A percentile compares a stretch with the other conserved stretches of the same genome.
Evolutionary conservation across 148 eudicot genomes (phyloP).

Genomic region (Nepenthes mirabilis): DNA sequence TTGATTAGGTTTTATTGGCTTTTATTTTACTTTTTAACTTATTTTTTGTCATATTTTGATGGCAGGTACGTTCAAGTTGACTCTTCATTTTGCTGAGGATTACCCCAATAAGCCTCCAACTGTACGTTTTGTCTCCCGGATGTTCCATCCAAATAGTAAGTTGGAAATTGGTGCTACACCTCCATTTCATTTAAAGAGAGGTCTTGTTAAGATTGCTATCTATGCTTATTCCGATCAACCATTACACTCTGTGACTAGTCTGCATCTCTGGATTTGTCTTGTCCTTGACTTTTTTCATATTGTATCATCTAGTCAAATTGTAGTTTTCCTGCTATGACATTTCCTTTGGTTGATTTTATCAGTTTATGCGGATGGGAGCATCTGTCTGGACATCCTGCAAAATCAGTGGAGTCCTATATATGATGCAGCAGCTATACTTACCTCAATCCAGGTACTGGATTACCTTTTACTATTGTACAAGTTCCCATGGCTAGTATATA

Average conservation of each 20-base stretch:
- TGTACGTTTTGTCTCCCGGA: slow-evolving; percentile 48
- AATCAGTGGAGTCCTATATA: slow-evolving; percentile 88
- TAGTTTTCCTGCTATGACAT: neutral
- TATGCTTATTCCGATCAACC: no score
- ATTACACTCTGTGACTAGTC: no score
- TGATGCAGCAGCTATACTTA: slow-evolving; percentile 79
- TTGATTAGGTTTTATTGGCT: neutral
- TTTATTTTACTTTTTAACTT: neutral
- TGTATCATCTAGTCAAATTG: neutral
- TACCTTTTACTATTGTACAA: neutral
- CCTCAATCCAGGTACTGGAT: slow-evolving; percentile 54
- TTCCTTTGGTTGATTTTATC: slow-evolving; percentile 8
- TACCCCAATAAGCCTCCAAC: slow-evolving; percentile 56
- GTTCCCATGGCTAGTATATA: neutral
- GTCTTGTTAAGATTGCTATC: no score
- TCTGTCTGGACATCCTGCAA: slow-evolving; percentile 76
- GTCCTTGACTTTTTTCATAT: no score
- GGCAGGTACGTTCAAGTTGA: slow-evolving; percentile 46
- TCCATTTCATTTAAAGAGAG: neutral
- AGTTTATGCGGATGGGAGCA: slow-evolving; percentile 88
- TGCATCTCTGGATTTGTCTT: no score
- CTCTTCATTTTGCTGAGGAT: slow-evolving; percentile 45
- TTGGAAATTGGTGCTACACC: neutral
- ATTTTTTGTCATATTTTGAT: slow-evolving; percentile 2
- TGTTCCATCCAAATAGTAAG: slow-evolving; percentile 61